A percentile compares a stretch with the other conserved stretches of the same genome.
These are phyloP conservation scores for Phialophora tarda DNA, from an alignment of 2,329 filamentous ascomycete genomes.

Conservation along the genomic window DNA sequence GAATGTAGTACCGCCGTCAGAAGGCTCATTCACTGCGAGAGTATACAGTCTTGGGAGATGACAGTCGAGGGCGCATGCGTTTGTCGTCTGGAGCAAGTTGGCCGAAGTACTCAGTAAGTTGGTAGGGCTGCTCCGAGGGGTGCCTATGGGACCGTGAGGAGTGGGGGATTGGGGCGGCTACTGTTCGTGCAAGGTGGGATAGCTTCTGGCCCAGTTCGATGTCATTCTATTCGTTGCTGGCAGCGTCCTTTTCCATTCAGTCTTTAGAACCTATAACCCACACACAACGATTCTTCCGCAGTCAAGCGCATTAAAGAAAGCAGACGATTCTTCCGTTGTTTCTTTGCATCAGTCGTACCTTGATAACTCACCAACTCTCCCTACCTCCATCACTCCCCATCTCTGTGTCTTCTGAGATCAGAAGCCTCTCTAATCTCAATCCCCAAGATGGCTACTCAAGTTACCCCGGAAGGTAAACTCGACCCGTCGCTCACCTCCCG, in stretches of 20 bases:
- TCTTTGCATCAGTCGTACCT: slow-evolving; percentile 41
- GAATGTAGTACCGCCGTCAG: neutral
- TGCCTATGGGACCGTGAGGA: neutral
- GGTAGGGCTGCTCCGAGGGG: slow-evolving; percentile 25
- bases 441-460: slow-evolving; percentile 45
- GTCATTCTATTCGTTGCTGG: slow-evolving; percentile 1
- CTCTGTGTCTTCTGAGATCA: slow-evolving; percentile 20
- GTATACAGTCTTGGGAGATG: neutral
- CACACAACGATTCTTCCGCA: slow-evolving; percentile 24
- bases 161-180: slow-evolving; percentile 1
- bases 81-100: slow-evolving; percentile 2
- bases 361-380: neutral
- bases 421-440: slow-evolving; percentile 15
- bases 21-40: slow-evolving; percentile 5
- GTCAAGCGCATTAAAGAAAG: slow-evolving; percentile 12
- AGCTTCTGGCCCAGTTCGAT: slow-evolving; percentile 3
- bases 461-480: slow-evolving; percentile 56
- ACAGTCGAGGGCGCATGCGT: neutral
- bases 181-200: slow-evolving; percentile 2
- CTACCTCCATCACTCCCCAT: slow-evolving; percentile 13
- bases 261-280: slow-evolving; percentile 15
- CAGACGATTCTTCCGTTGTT: slow-evolving; percentile 19
- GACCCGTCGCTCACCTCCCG: slow-evolving; percentile 39
- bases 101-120: slow-evolving; percentile 18
- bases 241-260: slow-evolving; percentile 14